These are phyloP conservation scores for Penicillium glabrum DNA, from an alignment of 2,329 filamentous ascomycete species.

Conservation along the genomic window DNA sequence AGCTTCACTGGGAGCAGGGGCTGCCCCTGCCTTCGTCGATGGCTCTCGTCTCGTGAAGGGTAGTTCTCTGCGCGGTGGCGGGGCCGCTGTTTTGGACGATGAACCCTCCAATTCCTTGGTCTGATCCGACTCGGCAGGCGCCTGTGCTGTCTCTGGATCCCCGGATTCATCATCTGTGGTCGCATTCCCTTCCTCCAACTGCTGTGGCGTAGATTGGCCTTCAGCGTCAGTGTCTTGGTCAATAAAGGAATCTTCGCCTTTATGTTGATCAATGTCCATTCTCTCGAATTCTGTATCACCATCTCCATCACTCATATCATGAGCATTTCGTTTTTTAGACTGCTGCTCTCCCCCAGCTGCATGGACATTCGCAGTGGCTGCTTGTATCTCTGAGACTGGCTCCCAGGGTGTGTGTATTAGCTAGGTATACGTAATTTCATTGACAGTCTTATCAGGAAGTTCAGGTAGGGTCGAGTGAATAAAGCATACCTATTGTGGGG, in stretches of 20 bases:
- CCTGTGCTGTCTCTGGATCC: not conserved
- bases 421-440: not conserved
- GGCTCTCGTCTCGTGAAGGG: constrained; percentile 36
- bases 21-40: constrained; percentile 3
- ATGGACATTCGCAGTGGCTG: constrained; percentile 10
- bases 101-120: not conserved
- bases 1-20: constrained; percentile 9
- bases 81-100: constrained; percentile 7
- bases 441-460: not conserved
- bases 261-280: constrained; percentile 35
- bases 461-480: not conserved
- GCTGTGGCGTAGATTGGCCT: constrained; percentile 29
- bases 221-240: constrained; percentile 29
- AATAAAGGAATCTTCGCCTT: constrained; percentile 6
- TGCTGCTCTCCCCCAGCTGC: constrained; percentile 16
- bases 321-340: constrained; percentile 29
- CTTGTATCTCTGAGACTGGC: constrained; percentile 30
- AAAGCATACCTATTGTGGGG: constrained; percentile 31
- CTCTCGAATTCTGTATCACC: constrained; percentile 36
- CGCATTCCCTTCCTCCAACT: constrained; percentile 32
- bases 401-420: not conserved
- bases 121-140: not conserved
- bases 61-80: constrained; percentile 44
- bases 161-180: constrained; percentile 31
- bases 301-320: constrained; percentile 19